These are phyloP conservation scores for Leptodermis oblonga DNA, from an alignment of 257 asterid species.

Conservation along the genomic window DNA sequence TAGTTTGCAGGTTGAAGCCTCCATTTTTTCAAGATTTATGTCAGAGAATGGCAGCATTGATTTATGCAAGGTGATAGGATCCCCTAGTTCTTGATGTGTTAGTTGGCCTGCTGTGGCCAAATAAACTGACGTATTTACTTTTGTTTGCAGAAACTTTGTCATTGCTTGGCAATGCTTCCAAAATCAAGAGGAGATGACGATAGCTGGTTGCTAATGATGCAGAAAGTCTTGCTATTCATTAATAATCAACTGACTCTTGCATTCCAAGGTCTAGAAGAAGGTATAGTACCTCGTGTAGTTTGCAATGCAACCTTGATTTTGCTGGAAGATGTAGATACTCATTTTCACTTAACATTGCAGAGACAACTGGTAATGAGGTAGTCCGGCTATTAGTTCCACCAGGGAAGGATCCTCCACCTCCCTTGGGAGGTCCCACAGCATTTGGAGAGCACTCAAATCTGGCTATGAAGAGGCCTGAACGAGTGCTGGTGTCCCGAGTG, in stretches of 20 bases:
- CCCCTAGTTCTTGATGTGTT: slow-evolving; percentile 9
- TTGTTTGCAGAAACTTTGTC: slow-evolving; percentile 67
- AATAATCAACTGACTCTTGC: slow-evolving; percentile 62
- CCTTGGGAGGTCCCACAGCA: slow-evolving; percentile 54
- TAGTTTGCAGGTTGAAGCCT: slow-evolving; percentile 70
- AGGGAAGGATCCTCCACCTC: slow-evolving; percentile 70
- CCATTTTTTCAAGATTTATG: slow-evolving; percentile 59
- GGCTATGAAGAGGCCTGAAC: slow-evolving; percentile 64
- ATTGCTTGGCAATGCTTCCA: slow-evolving; percentile 72
- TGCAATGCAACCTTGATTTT: slow-evolving; percentile 22
- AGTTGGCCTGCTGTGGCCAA: slow-evolving; percentile 21
- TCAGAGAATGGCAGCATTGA: slow-evolving; percentile 58
- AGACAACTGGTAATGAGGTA: slow-evolving; percentile 45
- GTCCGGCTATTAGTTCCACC: slow-evolving; percentile 63
- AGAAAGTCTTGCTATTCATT: slow-evolving; percentile 54
- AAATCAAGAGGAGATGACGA: slow-evolving; percentile 79
- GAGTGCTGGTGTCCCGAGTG: slow-evolving; percentile 58
- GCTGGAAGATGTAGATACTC: slow-evolving; percentile 18
- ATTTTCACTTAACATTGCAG: slow-evolving; percentile 34
- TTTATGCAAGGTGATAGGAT: slow-evolving; percentile 55
- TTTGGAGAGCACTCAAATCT: slow-evolving; percentile 37
- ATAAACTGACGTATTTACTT: slow-evolving; percentile 24
- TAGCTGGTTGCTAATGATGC: slow-evolving; percentile 78
- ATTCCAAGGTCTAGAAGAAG: slow-evolving; percentile 87
- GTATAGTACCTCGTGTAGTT: slow-evolving; percentile 32